Conservation (phyloP, 2,329 filamentous ascomycete genomes). For the Shiraia sp. region DNA sequence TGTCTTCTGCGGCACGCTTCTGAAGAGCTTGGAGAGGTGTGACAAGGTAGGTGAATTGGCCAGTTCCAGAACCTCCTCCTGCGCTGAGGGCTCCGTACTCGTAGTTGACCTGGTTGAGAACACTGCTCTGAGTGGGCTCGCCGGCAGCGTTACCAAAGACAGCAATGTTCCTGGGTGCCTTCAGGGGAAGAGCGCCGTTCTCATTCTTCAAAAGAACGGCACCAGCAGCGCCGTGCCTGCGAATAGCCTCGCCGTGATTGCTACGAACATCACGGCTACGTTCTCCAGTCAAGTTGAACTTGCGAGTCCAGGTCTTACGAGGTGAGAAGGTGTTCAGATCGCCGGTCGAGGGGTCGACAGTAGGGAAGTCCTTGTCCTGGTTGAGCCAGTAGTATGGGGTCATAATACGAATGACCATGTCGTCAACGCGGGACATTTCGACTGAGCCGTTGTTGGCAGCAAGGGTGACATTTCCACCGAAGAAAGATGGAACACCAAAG, state of each 20-base stretch:
- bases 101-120: conserved; percentile 41
- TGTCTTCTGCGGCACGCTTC: conserved; percentile 28
- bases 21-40: conserved; percentile 49
- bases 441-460: conserved; percentile 48
- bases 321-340: conserved; percentile 46
- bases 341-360: conserved; percentile 38
- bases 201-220: conserved; percentile 55
- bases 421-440: conserved; percentile 46
- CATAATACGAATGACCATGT: conserved; percentile 53
- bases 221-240: conserved; percentile 47
- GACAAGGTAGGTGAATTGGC: conserved; percentile 47
- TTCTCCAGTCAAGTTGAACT: conserved; percentile 41
- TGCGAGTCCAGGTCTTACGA: conserved; percentile 39
- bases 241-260: conserved; percentile 48
- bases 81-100: conserved; percentile 49
- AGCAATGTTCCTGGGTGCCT: conserved; percentile 53
- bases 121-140: conserved; percentile 50
- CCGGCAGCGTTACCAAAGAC: conserved; percentile 56
- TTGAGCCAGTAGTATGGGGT: conserved; percentile 51
- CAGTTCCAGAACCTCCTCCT: conserved; percentile 50
- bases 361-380: conserved; percentile 48
- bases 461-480: conserved; percentile 49
- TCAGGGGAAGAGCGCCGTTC: conserved; percentile 56
- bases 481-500: conserved; percentile 45
- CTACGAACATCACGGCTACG: conserved; percentile 43